A percentile compares a stretch with the other conserved stretches of the same genome.
These are phyloP conservation scores for Trichoderma hamatum DNA, from an alignment of 2,329 filamentous ascomycete species.

Conservation along the genomic window DNA sequence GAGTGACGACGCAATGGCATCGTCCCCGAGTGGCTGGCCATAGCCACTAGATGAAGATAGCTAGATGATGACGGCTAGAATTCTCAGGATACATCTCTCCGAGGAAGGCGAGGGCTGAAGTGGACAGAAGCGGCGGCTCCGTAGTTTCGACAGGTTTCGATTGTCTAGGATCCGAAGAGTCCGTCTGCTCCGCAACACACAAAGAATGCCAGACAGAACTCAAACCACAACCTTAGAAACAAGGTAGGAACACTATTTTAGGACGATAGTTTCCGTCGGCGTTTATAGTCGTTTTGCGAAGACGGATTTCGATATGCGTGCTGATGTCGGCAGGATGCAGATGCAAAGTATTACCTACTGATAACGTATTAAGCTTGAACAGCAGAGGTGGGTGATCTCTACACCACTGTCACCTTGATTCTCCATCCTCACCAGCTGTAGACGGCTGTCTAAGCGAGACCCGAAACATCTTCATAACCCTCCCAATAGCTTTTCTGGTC, in stretches of 20 bases:
- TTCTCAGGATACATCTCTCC: not conserved
- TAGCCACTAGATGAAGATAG: not conserved
- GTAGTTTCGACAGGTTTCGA: not conserved
- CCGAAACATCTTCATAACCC: not conserved
- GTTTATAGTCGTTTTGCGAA: not conserved
- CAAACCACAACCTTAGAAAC: not conserved
- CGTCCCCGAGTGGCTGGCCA: not conserved
- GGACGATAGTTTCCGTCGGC: not conserved
- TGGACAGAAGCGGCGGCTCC: not conserved
- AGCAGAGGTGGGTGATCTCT: not conserved
- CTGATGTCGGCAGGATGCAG: not conserved
- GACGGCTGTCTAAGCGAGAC: not conserved
- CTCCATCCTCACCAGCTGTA: not conserved
- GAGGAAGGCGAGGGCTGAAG: not conserved
- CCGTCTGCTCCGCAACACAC: not conserved
- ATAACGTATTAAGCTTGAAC: not conserved
- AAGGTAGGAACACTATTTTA: not conserved
- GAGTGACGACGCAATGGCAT: slow-evolving; percentile 1
- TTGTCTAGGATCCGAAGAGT: not conserved
- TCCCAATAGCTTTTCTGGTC: not conserved
- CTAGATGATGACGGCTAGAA: not conserved
- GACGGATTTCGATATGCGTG: not conserved
- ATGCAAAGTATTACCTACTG: not conserved
- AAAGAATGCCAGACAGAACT: not conserved
- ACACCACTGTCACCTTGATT: not conserved